Evolutionary conservation across 495 filamentous ascomycete species (phyloP).

Genomic region (Penicillium maclennaniae): DNA sequence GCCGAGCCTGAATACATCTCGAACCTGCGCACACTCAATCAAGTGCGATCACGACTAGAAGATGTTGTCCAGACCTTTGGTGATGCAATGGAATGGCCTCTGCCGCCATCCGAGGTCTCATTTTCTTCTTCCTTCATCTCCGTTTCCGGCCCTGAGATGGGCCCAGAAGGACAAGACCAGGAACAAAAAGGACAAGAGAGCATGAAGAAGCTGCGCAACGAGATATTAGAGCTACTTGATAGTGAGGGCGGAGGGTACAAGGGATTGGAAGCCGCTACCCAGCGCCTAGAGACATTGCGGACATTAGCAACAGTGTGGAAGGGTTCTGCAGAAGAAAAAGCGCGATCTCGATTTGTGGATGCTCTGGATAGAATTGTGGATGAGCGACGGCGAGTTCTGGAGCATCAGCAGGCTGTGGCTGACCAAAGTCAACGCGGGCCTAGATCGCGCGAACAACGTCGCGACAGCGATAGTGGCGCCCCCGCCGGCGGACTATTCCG

Average conservation of each 20-base stretch:
- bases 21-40: conserved; percentile 74
- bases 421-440: conserved; percentile 24
- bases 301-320: conserved; percentile 78
- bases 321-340: conserved; percentile 89
- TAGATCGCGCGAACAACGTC: conserved; percentile 26
- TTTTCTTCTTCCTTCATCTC: conserved; percentile 73
- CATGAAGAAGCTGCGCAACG: conserved; percentile 60
- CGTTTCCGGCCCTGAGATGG: conserved; percentile 71
- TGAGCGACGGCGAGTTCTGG: conserved; percentile 52
- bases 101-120: conserved; percentile 74
- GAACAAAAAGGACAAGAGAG: conserved; percentile 79
- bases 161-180: conserved; percentile 56
- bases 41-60: conserved; percentile 78
- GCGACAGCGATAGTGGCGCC: conserved; percentile 40
- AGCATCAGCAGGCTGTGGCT: conserved; percentile 50
- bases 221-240: conserved; percentile 66
- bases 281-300: conserved; percentile 68
- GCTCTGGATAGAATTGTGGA: conserved; percentile 59
- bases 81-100: conserved; percentile 87
- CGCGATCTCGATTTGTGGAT: conserved; percentile 76
- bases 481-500: conserved; percentile 74
- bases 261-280: conserved; percentile 62
- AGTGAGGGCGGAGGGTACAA: conserved; percentile 37
- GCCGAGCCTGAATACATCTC: conserved; percentile 66
- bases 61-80: conserved; percentile 85